Evolutionary conservation across 345 rosid species (phyloP).

Genomic region (Citrus trifoliata): DNA sequence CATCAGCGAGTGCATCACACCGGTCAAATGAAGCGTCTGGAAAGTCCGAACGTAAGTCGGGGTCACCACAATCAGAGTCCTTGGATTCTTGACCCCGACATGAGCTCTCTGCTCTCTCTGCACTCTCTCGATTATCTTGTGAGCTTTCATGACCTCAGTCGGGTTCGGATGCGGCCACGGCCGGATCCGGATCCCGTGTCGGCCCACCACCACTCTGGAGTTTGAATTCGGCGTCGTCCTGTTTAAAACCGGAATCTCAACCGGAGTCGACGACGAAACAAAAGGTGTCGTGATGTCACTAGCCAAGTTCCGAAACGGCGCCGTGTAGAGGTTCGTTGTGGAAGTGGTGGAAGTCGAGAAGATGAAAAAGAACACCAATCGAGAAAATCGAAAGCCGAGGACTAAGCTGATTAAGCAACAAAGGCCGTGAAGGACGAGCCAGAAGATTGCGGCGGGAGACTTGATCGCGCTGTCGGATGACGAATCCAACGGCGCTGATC

Average conservation of each 20-base stretch:
- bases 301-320: constrained; percentile 53
- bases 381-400: constrained; percentile 92
- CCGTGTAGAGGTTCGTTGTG: constrained; percentile 42
- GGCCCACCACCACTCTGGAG: constrained; percentile 86
- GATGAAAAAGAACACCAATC: constrained; percentile 83
- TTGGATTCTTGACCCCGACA: constrained; percentile 70
- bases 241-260: constrained; percentile 26
- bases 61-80: constrained; percentile 67
- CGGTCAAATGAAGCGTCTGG: constrained; percentile 86
- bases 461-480: constrained; percentile 53
- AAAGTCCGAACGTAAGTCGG: constrained; percentile 96
- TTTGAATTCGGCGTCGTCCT: constrained; percentile 31
- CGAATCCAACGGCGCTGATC: constrained; percentile 57
- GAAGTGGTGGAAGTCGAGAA: constrained; percentile 57
- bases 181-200: constrained; percentile 99
- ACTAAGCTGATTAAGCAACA: constrained; percentile 86
- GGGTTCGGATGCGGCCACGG: constrained; percentile 99
- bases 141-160: constrained; percentile 89
- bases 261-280: constrained; percentile 21
- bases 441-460: constrained; percentile 66
- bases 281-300: not conserved
- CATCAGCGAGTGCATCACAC: constrained; percentile 92
- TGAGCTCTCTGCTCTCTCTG: constrained; percentile 82
- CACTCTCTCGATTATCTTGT: constrained; percentile 78
- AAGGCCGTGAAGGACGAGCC: constrained; percentile 74